These are phyloP conservation scores for Peronospora destructor DNA, from an alignment of 352 stramenopile species.

Conservation along the genomic window DNA sequence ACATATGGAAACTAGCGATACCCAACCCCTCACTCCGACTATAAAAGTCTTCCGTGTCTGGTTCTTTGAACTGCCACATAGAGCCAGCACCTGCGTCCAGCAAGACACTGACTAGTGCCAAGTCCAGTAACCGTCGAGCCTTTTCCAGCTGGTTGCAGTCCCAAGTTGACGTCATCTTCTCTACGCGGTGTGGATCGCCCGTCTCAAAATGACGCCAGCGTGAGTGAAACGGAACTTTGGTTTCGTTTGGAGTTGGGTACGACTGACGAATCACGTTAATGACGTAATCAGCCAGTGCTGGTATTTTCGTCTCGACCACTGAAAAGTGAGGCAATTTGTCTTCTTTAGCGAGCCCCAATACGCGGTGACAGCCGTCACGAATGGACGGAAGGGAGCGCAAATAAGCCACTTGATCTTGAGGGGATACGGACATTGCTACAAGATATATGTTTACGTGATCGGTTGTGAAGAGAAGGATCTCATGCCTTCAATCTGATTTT, in stretches of 20 bases:
- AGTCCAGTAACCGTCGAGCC: conserved; percentile 59
- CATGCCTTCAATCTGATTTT: too few species aligned
- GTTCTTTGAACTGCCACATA: conserved; percentile 71
- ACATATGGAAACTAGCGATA: conserved; percentile 85
- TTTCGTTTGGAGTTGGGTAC: conserved; percentile 42
- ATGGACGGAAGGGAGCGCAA: conserved; percentile 69
- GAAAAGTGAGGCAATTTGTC: conserved; percentile 60
- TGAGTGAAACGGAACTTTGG: conserved; percentile 72
- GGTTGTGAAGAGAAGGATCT: too few species aligned
- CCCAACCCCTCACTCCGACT: conserved; percentile 73
- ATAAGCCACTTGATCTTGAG: conserved; percentile 41
- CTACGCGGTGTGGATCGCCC: conserved; percentile 52
- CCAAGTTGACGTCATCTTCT: conserved; percentile 44
- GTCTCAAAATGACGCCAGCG: conserved; percentile 79
- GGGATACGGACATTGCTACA: conserved; percentile 6
- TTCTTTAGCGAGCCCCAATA: conserved; percentile 42
- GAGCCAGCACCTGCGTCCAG: conserved; percentile 68
- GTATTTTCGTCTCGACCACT: conserved; percentile 49
- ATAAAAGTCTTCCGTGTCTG: conserved; percentile 52
- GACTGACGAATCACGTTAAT: conserved; percentile 49
- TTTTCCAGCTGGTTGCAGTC: conserved; percentile 43
- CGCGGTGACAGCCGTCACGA: conserved; percentile 56
- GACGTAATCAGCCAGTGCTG: conserved; percentile 61
- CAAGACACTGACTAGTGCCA: conserved; percentile 73
- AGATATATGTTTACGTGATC: neutral